These are phyloP conservation scores for Phytophthora melonis DNA, from an alignment of 352 stramenopile genomes.

Conservation along the genomic window DNA sequence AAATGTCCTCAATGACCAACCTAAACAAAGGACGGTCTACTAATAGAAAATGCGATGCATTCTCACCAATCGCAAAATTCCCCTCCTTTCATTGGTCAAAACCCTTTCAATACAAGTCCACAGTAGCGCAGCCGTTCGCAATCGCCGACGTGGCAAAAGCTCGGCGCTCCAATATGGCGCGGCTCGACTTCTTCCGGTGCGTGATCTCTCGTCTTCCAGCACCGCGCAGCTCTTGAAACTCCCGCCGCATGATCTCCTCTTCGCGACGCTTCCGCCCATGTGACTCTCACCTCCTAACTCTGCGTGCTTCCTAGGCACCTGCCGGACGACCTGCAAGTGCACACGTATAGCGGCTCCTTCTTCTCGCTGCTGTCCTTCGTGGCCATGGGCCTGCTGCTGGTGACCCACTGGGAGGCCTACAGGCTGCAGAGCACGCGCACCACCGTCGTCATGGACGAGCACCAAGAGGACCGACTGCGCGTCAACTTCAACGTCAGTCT, in stretches of 20 bases:
- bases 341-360: slow-evolving; percentile 62
- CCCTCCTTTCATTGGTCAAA: background rate
- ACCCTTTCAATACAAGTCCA: background rate
- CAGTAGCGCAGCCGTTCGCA: background rate
- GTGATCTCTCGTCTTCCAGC: slow-evolving; percentile 10
- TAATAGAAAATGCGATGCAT: background rate
- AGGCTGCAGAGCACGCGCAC: slow-evolving; percentile 53
- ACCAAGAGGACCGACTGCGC: slow-evolving; percentile 83
- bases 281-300: slow-evolving; percentile 25
- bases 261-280: slow-evolving; percentile 10
- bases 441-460: slow-evolving; percentile 73
- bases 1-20: background rate
- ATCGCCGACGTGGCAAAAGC: slow-evolving; percentile 37
- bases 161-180: slow-evolving; percentile 26
- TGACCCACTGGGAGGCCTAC: slow-evolving; percentile 71
- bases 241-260: background rate
- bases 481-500: slow-evolving; percentile 91
- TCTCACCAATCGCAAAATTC: background rate
- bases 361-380: slow-evolving; percentile 77
- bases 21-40: background rate
- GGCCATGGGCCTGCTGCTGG: slow-evolving; percentile 61
- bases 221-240: background rate
- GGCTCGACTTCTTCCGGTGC: slow-evolving; percentile 77
- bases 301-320: slow-evolving; percentile 55
- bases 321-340: slow-evolving; percentile 79